Evolutionary conservation across 108 stramenopile species (phyloP).

Genomic region (Pseudonitzschia multiseries): DNA sequence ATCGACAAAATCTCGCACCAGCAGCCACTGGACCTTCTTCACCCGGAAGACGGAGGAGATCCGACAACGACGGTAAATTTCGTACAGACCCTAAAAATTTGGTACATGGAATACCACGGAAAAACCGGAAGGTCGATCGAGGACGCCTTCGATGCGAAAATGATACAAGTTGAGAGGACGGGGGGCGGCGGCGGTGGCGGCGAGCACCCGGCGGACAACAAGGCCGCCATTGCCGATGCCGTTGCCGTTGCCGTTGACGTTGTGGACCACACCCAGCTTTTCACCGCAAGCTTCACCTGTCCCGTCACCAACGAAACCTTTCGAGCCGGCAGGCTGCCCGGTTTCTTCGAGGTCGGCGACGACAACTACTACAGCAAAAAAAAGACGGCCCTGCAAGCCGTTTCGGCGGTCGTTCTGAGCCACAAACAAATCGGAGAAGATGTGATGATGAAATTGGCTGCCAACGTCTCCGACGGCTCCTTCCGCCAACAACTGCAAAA

Average conservation of each 20-base stretch:
- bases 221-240: no score
- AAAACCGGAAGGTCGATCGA: not conserved
- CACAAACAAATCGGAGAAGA: not conserved
- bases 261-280: no score
- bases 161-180: no score
- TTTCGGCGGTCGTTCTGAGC: not conserved
- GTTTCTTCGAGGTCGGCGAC: not conserved
- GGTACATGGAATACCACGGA: constrained; percentile 23
- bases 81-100: constrained; percentile 17
- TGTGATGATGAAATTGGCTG: no score
- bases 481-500: constrained; percentile 11
- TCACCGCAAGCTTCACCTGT: constrained; percentile 28
- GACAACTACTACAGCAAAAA: constrained; percentile 11
- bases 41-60: not conserved
- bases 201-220: no score
- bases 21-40: not conserved
- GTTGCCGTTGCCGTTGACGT: no score
- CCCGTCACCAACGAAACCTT: constrained; percentile 22
- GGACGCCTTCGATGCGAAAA: constrained; percentile 10
- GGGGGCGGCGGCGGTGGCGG: no score
- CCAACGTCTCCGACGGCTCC: not conserved
- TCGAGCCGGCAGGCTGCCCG: not conserved
- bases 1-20: not conserved
- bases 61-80: not conserved
- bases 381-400: constrained; percentile 5